phyloP scores from a whole-genome alignment of 2,329 filamentous ascomycete genomes.

The Arthroderma sp. region DNA sequence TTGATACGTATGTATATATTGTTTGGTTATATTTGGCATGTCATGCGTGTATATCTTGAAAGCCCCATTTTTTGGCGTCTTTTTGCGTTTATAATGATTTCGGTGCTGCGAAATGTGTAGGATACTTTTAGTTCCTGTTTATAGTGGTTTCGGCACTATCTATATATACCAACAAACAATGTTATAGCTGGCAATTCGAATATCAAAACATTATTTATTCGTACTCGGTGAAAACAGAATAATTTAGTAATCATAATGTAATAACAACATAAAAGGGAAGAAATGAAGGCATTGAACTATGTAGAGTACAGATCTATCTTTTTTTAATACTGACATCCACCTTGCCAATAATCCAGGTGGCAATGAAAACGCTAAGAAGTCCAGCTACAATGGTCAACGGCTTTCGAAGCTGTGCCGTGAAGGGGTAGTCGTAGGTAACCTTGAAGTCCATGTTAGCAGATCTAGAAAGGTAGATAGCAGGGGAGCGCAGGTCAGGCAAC shows the following conservation, averaged over 20 bases:
- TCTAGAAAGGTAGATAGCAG: neutral
- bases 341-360: constrained; percentile 61
- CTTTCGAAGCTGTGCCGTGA: constrained; percentile 65
- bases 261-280: neutral
- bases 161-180: too few relatives aligned
- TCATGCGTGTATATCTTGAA: too few relatives aligned
- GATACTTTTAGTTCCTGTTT: too few relatives aligned
- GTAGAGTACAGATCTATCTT: constrained; percentile 23
- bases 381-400: constrained; percentile 69
- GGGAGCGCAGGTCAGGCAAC: neutral
- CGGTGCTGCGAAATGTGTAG: too few relatives aligned
- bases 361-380: constrained; percentile 58
- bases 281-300: neutral
- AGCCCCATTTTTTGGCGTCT: too few relatives aligned
- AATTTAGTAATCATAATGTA: neutral
- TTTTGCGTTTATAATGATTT: too few relatives aligned
- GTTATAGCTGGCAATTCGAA: too few relatives aligned
- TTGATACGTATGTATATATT: too few relatives aligned
- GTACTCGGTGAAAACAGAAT: too few relatives aligned
- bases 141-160: too few relatives aligned
- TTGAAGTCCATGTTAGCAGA: constrained; percentile 13
- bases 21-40: too few relatives aligned
- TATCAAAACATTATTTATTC: too few relatives aligned
- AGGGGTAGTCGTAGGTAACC: constrained; percentile 74
- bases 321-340: constrained; percentile 69